These are phyloP conservation scores for Debaryomyces tyrocola DNA, from an alignment of 805 yeast genomes.

Conservation along the genomic window DNA sequence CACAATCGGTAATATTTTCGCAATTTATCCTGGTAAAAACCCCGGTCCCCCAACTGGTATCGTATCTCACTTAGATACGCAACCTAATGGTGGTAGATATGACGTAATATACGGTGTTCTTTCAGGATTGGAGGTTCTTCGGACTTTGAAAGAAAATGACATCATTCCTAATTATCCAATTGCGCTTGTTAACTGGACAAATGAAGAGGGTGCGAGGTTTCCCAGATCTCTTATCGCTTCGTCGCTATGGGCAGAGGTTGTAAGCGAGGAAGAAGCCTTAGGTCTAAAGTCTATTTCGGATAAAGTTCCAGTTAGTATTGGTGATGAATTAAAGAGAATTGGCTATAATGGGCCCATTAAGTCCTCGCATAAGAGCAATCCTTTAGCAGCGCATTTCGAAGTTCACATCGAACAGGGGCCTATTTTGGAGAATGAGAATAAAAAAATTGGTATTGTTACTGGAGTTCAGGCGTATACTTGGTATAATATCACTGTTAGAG, in stretches of 20 bases:
- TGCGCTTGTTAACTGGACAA: constrained; percentile 68
- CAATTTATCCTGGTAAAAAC: constrained; percentile 58
- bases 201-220: constrained; percentile 78
- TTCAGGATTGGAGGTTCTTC: constrained; percentile 63
- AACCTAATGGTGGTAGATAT: constrained; percentile 76
- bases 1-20: constrained; percentile 68
- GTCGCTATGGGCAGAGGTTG: constrained; percentile 62
- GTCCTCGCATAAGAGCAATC: constrained; percentile 50
- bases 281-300: constrained; percentile 55
- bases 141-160: constrained; percentile 61
- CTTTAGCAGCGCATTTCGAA: constrained; percentile 69
- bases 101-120: constrained; percentile 74
- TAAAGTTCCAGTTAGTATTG: constrained; percentile 45
- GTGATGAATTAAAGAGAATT: constrained; percentile 56
- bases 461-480: constrained; percentile 70
- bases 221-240: constrained; percentile 69
- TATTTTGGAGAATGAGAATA: constrained; percentile 53
- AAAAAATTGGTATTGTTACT: constrained; percentile 62
- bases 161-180: constrained; percentile 65
- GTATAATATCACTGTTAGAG: constrained; percentile 56
- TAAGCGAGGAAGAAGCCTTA: constrained; percentile 49
- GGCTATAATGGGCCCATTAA: constrained; percentile 58
- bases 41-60: constrained; percentile 57
- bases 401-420: constrained; percentile 81
- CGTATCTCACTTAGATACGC: constrained; percentile 76